Base-by-base conservation (phyloP, 352 stramenopile species). In the Phytophthora niederhauseri region DNA sequence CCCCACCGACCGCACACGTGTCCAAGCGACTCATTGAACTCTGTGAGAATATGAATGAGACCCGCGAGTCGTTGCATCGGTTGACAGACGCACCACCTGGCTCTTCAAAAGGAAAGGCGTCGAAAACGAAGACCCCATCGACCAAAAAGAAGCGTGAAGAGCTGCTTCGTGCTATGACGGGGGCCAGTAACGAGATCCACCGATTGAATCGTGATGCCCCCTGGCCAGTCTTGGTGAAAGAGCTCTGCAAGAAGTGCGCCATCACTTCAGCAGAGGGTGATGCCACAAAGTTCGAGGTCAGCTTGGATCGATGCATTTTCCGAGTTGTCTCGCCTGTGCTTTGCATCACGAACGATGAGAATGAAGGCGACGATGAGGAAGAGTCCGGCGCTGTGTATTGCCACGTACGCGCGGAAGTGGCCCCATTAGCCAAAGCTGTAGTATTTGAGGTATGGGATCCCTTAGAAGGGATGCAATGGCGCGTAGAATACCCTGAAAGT, bases 401-500 rank as follows among this genome's bases (percentile, higher is more conserved):
- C 57, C 64, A 76, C 19, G 73, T 91, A 4, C 77, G 68, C 11
- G 81, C 71, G 20, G 57, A 76, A 28, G 49, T 76, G 19, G 51
- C 69, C 64, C 11, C 75, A 72, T 17, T 38, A 54, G 17, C 48
- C 48, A 7, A 43, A 81, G 24, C 20, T 46, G 45, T 89, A 22
- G 38, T 48, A 3, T 89, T 89, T 48, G 60, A 81, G 6, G 81
- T 84, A n/a, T 77, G 66, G 22, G 82, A 91, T 15, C 64, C 74
- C 6, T 6, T 58, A 1, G 61, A 68, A 0, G 34, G 61, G 8
- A 41, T 59, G 0, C 38, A 60, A 2, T 90, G 77, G 72, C 31
- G 26, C 4, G n/a, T 92, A 17, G 31, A 52, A 52, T 89, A 90
- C 49, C 68, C 81, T 1, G 83, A 92, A 28, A 89, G 78, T 46